These are phyloP conservation scores for Pistacia integerrima DNA, from an alignment of 345 rosid species.

Conservation along the genomic window DNA sequence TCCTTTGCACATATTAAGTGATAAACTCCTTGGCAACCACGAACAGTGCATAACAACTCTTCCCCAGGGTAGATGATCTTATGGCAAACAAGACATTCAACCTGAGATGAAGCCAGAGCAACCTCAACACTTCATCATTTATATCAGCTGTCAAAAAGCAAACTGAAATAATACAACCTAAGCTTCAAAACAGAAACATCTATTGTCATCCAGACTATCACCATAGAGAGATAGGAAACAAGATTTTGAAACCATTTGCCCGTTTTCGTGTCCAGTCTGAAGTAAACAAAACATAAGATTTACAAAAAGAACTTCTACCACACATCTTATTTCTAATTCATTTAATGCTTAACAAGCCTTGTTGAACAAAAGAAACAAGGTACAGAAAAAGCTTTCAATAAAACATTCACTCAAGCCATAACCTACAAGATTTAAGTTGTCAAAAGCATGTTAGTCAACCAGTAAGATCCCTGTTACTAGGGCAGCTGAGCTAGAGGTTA, in stretches of 20 bases:
- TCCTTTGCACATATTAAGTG: constrained; percentile 59
- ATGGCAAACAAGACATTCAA: constrained; percentile 65
- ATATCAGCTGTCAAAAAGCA: background rate
- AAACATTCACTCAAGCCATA: background rate
- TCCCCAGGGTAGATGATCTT: constrained; percentile 59
- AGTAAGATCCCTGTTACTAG: background rate
- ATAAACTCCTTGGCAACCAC: constrained; percentile 62
- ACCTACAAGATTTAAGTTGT: background rate
- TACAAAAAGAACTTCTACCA: background rate
- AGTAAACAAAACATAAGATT: background rate
- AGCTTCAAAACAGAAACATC: background rate
- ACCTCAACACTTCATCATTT: background rate
- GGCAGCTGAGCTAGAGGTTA: background rate
- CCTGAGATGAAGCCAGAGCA: constrained; percentile 44
- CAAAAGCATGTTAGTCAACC: background rate
- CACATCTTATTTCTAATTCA: background rate
- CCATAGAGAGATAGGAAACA: background rate
- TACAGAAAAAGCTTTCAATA: background rate
- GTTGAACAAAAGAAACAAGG: background rate
- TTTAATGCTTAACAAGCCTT: background rate
- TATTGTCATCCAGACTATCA: background rate
- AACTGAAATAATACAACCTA: background rate
- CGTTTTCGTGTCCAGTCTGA: background rate
- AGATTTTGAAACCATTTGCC: background rate
- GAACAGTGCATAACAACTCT: constrained; percentile 63